A percentile compares a stretch with the other conserved stretches of the same genome.
Evolutionary conservation across 257 asterid species (phyloP).

Genomic region (Coffea canephora): DNA sequence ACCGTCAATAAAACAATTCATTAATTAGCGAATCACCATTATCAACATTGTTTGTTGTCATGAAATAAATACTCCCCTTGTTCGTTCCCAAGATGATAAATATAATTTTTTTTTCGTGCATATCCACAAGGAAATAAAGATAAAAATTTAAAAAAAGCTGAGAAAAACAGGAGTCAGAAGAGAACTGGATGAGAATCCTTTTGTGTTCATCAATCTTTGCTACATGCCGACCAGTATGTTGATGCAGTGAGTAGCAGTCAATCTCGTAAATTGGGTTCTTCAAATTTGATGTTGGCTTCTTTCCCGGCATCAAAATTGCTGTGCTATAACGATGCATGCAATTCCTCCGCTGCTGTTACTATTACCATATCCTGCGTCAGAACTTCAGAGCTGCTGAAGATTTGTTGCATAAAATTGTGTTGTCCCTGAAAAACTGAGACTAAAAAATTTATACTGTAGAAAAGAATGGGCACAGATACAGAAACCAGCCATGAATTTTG

Average conservation of each 20-base stretch:
- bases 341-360: constrained; percentile 2
- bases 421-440: background rate
- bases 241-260: constrained; percentile 7
- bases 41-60: no score
- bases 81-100: no score
- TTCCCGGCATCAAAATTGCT: constrained; percentile 21
- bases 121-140: background rate
- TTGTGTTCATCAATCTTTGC: background rate
- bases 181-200: background rate
- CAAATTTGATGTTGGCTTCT: constrained; percentile 12
- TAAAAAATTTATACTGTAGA: no score
- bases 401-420: background rate
- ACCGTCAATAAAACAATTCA: no score
- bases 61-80: no score
- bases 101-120: no score
- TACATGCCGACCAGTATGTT: constrained; percentile 8
- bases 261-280: constrained; percentile 13
- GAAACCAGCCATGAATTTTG: background rate
- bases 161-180: background rate
- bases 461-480: constrained; percentile 11
- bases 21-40: no score
- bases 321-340: constrained; percentile 7
- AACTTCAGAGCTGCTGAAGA: background rate
- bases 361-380: background rate
- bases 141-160: background rate